These are phyloP conservation scores for Helianthus tuberosus DNA, from an alignment of 129 eudicot genomes.

Conservation along the genomic window DNA sequence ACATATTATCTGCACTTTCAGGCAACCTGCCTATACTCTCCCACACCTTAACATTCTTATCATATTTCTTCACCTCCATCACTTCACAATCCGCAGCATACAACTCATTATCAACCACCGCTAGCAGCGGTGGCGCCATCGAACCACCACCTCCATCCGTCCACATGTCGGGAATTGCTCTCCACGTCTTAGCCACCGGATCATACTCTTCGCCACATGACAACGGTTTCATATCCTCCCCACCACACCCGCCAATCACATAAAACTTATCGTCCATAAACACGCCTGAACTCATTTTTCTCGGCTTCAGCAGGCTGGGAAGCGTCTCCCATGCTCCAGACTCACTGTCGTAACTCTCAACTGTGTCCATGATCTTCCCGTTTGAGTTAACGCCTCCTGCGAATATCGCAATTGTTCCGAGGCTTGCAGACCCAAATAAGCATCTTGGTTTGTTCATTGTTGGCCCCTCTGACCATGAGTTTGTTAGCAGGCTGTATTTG, in stretches of 20 bases:
- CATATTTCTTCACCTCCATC: constrained; percentile 59
- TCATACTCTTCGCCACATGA: constrained; percentile 76
- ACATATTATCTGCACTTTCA: constrained; percentile 44
- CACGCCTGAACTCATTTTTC: constrained; percentile 66
- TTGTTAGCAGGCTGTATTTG: constrained; percentile 51
- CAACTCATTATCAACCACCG: constrained; percentile 63
- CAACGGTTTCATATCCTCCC: constrained; percentile 32
- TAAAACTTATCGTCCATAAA: constrained; percentile 75
- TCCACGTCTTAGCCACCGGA: constrained; percentile 46
- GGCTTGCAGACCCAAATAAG: constrained; percentile 73
- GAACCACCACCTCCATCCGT: constrained; percentile 24
- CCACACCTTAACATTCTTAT: constrained; percentile 52
- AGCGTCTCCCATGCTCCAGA: constrained; percentile 50
- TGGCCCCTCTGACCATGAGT: constrained; percentile 54
- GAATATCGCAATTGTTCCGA: constrained; percentile 56
- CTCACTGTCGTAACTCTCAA: constrained; percentile 58
- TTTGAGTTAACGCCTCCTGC: constrained; percentile 63
- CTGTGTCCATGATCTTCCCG: constrained; percentile 43
- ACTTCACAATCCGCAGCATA: constrained; percentile 64
- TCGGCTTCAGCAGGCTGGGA: constrained; percentile 49
- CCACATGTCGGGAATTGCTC: constrained; percentile 58
- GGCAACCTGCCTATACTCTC: constrained; percentile 57
- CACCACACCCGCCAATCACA: constrained; percentile 66
- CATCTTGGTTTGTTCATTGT: constrained; percentile 56
- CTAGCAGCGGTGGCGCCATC: constrained; percentile 73